Conservation (phyloP, 2,329 filamentous ascomycete genomes). For the Teratosphaeria pseudoeucalypti region DNA sequence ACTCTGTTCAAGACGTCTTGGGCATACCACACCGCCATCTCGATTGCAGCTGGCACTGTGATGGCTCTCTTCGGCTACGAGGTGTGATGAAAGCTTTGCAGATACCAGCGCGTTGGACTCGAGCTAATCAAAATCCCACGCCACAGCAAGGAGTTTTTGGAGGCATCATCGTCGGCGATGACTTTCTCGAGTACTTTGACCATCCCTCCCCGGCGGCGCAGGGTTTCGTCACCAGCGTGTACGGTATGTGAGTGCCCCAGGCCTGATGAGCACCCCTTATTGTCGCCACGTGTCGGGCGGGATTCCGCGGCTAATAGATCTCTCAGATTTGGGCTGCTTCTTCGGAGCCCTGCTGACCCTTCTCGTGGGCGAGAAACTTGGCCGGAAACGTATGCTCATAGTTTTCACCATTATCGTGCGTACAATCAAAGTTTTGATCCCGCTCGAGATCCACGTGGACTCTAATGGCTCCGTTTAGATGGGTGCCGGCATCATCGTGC, state of each 20-base stretch:
- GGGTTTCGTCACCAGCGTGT: constrained; percentile 6
- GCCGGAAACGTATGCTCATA: constrained; percentile 19
- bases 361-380: constrained; percentile 18
- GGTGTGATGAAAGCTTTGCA: neutral
- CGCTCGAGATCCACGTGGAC: too few relatives aligned
- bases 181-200: constrained; percentile 9
- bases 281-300: too few relatives aligned
- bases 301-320: too few relatives aligned
- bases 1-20: constrained; percentile 7
- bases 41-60: constrained; percentile 15
- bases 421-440: too few relatives aligned
- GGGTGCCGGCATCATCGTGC: constrained; percentile 28
- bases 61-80: constrained; percentile 21
- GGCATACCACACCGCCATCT: constrained; percentile 16
- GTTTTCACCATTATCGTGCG: constrained; percentile 18
- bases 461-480: constrained; percentile 10
- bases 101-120: neutral
- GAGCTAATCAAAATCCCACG: neutral
- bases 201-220: constrained; percentile 7
- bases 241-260: neutral
- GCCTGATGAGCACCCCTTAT: too few relatives aligned
- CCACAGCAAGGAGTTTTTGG: constrained; percentile 12
- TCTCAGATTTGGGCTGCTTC: constrained; percentile 15
- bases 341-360: constrained; percentile 17
- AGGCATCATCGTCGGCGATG: constrained; percentile 8